A percentile compares a stretch with the other conserved stretches of the same genome.
These are phyloP conservation scores for Bruguiera parviflora DNA, from an alignment of 345 rosid genomes.

Conservation along the genomic window DNA sequence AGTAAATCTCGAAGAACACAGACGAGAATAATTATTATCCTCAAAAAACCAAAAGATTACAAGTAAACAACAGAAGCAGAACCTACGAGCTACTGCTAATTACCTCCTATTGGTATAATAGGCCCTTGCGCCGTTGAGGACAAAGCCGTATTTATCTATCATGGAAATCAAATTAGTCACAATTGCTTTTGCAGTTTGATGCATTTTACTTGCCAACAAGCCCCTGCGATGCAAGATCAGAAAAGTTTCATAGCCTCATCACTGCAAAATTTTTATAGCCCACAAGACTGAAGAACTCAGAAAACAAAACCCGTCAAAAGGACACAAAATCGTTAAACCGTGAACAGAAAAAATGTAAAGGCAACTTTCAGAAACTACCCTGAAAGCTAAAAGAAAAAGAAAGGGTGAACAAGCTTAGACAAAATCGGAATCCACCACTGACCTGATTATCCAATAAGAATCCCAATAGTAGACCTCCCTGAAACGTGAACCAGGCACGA, in stretches of 20 bases:
- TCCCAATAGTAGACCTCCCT: conserved; percentile 95
- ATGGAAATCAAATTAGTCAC: conserved; percentile 68
- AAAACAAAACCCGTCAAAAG: too few species aligned
- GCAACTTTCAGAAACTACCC: background rate
- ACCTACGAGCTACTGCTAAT: background rate
- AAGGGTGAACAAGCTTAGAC: background rate
- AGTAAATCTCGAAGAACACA: background rate
- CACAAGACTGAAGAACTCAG: too few species aligned
- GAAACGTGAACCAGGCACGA: conserved; percentile 86
- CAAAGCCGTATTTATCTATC: conserved; percentile 65
- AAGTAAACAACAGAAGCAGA: background rate
- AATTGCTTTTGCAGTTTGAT: conserved; percentile 64
- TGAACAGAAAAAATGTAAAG: background rate
- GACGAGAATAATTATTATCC: background rate
- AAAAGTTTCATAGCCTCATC: background rate
- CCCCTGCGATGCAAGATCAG: conserved; percentile 54
- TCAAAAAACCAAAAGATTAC: background rate
- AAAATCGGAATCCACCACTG: conserved; percentile 6
- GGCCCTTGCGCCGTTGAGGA: conserved; percentile 70
- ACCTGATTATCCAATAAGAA: conserved; percentile 93
- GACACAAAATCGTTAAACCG: too few species aligned
- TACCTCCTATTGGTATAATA: conserved; percentile 91
- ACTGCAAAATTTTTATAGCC: background rate
- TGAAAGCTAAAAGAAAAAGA: background rate
- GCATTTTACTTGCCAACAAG: conserved; percentile 80